Evolutionary conservation across 305 asterid species (phyloP).

Genomic region (Striga hermonthica): DNA sequence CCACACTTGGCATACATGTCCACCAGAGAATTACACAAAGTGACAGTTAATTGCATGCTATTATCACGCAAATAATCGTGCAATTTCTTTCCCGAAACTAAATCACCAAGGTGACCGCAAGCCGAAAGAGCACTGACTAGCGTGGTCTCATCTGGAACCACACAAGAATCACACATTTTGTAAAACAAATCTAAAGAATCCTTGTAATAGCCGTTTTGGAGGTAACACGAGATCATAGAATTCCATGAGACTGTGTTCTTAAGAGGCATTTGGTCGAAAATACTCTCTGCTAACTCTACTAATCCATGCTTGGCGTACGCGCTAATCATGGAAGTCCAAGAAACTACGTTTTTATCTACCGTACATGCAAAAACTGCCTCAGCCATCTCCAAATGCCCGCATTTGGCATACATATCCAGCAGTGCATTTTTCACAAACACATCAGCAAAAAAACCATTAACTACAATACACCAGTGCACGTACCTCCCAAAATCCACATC

Average conservation of each 20-base stretch:
- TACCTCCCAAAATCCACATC: slow-evolving; percentile 44
- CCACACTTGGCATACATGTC: slow-evolving; percentile 74
- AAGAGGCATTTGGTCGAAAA: slow-evolving; percentile 45
- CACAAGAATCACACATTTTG: slow-evolving; percentile 39
- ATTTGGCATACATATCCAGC: slow-evolving; percentile 56
- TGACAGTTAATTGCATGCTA: slow-evolving; percentile 31
- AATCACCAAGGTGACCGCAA: slow-evolving; percentile 56
- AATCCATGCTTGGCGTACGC: slow-evolving; percentile 53
- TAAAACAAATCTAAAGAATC: slow-evolving; percentile 43
- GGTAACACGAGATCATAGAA: slow-evolving; percentile 58
- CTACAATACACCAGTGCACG: slow-evolving; percentile 48
- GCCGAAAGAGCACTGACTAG: slow-evolving; percentile 51
- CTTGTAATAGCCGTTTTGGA: slow-evolving; percentile 41
- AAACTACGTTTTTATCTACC: slow-evolving; percentile 44
- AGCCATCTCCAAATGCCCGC: slow-evolving; percentile 48
- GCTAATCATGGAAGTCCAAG: slow-evolving; percentile 60
- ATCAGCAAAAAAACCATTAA: slow-evolving; percentile 37
- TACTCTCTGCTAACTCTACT: slow-evolving; percentile 39
- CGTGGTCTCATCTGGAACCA: slow-evolving; percentile 53
- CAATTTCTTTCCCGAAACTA: slow-evolving; percentile 45
- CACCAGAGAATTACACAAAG: slow-evolving; percentile 47
- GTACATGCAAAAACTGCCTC: slow-evolving; percentile 40
- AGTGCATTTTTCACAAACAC: slow-evolving; percentile 50
- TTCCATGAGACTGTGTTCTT: slow-evolving; percentile 65
- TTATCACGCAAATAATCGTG: slow-evolving; percentile 34